Evolutionary conservation across 306 rosid species (phyloP).

Genomic region (Oxytropis ochrocephala): DNA sequence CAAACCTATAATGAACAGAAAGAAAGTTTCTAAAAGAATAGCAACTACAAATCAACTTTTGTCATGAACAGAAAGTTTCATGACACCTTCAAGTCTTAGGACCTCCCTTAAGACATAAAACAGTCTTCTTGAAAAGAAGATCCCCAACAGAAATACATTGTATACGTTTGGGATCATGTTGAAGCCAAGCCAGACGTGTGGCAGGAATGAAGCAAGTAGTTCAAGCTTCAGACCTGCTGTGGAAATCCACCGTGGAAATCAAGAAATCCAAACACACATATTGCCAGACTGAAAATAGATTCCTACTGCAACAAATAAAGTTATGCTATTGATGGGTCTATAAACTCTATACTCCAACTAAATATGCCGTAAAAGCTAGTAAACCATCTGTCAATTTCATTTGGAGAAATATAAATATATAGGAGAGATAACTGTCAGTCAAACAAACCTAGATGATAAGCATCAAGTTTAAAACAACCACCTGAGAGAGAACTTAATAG

Average conservation of each 20-base stretch:
- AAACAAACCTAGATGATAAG: neutral
- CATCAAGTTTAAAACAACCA: neutral
- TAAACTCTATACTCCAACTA: neutral
- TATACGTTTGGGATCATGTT: no score
- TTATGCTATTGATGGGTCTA: neutral
- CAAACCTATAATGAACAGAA: conserved; percentile 5
- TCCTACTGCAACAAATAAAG: neutral
- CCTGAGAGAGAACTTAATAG: neutral
- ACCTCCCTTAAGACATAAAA: neutral
- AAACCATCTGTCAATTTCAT: neutral
- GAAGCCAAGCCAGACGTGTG: no score
- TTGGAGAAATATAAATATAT: neutral
- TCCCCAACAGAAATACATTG: neutral
- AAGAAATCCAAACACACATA: no score
- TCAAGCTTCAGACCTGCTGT: no score
- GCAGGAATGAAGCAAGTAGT: no score
- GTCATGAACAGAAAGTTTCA: neutral
- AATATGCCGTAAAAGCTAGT: neutral
- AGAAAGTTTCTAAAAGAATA: neutral
- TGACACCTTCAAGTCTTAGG: neutral
- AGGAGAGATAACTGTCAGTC: neutral
- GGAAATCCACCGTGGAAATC: no score
- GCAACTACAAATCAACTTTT: neutral
- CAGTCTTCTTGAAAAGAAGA: neutral
- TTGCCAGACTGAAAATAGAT: neutral